phyloP scores from a whole-genome alignment of 2,329 filamentous ascomycete genomes.

The Geosmithia putterillii region DNA sequence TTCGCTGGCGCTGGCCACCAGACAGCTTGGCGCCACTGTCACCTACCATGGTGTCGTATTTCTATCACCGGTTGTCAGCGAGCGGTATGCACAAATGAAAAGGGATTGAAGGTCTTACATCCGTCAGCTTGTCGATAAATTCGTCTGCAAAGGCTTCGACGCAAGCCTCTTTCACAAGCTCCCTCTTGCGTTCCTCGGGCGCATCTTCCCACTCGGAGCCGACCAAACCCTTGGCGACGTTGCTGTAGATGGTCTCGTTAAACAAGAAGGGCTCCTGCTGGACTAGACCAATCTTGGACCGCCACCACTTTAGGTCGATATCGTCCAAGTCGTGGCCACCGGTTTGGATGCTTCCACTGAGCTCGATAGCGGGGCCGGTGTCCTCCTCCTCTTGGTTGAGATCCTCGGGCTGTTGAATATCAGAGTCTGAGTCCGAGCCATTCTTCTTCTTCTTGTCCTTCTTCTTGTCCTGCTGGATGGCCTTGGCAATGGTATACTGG shows the following conservation, averaged over 20 bases:
- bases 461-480: constrained; percentile 33
- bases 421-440: constrained; percentile 14
- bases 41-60: constrained; percentile 63
- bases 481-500: constrained; percentile 37
- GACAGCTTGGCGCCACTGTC: constrained; percentile 68
- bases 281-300: constrained; percentile 50
- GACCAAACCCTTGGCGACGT: constrained; percentile 47
- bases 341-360: constrained; percentile 35
- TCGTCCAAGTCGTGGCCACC: constrained; percentile 40
- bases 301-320: constrained; percentile 52
- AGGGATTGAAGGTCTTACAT: constrained; percentile 19
- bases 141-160: constrained; percentile 57
- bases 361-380: constrained; percentile 28
- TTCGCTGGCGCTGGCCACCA: constrained; percentile 75
- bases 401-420: constrained; percentile 14
- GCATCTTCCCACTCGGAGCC: constrained; percentile 39
- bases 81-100: not conserved
- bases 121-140: constrained; percentile 52
- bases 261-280: constrained; percentile 60
- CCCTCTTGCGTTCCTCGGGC: constrained; percentile 39
- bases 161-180: constrained; percentile 51
- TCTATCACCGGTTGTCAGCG: constrained; percentile 21
- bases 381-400: constrained; percentile 15
- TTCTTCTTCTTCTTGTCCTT: constrained; percentile 26
- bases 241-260: constrained; percentile 51